phyloP scores from a whole-genome alignment of 768 basidiomycete genomes.

The Leccinellum rugosiceps region DNA sequence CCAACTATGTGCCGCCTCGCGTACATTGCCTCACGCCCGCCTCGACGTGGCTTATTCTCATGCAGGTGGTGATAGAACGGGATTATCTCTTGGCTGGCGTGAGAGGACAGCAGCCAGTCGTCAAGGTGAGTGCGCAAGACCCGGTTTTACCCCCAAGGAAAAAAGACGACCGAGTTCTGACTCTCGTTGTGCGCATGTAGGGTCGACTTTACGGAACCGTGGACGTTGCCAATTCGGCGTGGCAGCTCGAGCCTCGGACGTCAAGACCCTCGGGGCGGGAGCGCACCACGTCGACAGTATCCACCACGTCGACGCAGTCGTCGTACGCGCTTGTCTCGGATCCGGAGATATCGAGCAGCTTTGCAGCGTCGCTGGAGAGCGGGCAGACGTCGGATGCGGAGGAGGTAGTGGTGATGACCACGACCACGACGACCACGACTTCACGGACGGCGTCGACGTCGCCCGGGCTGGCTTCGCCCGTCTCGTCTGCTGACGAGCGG shows the following conservation, averaged over 20 bases:
- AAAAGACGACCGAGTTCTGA: constrained; percentile 1
- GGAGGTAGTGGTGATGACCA: constrained; percentile 38
- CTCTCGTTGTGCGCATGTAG: constrained; percentile 39
- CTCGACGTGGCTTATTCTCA: neutral
- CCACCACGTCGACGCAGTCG: constrained; percentile 73
- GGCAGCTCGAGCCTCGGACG: constrained; percentile 75
- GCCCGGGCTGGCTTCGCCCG: constrained; percentile 61
- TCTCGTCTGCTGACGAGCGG: constrained; percentile 55
- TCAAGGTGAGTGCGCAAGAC: constrained; percentile 59
- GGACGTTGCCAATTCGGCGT: constrained; percentile 62
- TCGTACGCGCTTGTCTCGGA: constrained; percentile 84
- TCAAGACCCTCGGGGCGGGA: constrained; percentile 54
- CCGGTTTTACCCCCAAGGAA: neutral
- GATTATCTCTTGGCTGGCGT: constrained; percentile 73
- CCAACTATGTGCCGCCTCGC: neutral
- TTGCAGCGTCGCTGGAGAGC: constrained; percentile 78
- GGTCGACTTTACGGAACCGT: constrained; percentile 72
- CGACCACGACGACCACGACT: neutral
- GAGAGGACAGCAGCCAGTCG: constrained; percentile 61
- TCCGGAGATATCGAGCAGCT: constrained; percentile 80
- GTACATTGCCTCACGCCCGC: constrained; percentile 1
- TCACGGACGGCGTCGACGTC: constrained; percentile 31
- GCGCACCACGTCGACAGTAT: constrained; percentile 71
- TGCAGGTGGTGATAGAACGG: constrained; percentile 69
- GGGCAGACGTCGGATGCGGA: constrained; percentile 70